phyloP scores from a whole-genome alignment of 495 filamentous ascomycete species.

The Monascus purpureus region DNA sequence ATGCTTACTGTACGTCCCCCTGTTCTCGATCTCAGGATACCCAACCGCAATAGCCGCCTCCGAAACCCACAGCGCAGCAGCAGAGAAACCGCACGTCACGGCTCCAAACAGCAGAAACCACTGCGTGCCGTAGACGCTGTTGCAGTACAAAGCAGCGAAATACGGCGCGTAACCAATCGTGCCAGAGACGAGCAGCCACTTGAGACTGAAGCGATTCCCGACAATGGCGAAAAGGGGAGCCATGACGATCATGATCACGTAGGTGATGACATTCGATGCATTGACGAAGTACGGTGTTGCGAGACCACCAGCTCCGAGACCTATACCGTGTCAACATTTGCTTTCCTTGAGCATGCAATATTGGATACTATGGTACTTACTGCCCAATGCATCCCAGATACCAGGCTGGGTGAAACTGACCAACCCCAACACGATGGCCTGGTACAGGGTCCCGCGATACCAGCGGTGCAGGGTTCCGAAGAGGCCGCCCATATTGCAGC shows the following conservation, averaged over 20 bases:
- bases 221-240: slow-evolving; percentile 38
- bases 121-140: slow-evolving; percentile 41
- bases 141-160: slow-evolving; percentile 41
- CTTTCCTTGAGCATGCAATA: neutral
- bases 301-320: slow-evolving; percentile 42
- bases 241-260: slow-evolving; percentile 41
- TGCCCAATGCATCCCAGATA: slow-evolving; percentile 46
- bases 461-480: slow-evolving; percentile 15
- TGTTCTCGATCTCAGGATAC: slow-evolving; percentile 38
- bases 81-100: slow-evolving; percentile 38
- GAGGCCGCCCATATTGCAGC: too few relatives aligned
- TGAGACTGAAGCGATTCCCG: slow-evolving; percentile 38
- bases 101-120: slow-evolving; percentile 46
- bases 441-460: slow-evolving; percentile 41
- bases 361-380: slow-evolving; percentile 5
- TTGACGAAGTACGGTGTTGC: slow-evolving; percentile 42
- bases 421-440: slow-evolving; percentile 39
- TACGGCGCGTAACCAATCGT: slow-evolving; percentile 43
- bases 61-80: slow-evolving; percentile 42
- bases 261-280: slow-evolving; percentile 43
- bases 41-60: slow-evolving; percentile 45
- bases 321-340: too few relatives aligned
- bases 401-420: slow-evolving; percentile 45
- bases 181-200: slow-evolving; percentile 38
- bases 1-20: slow-evolving; percentile 30